Conservation (phyloP, 495 filamentous ascomycete genomes). For the Aspergillus ostianus region DNA sequence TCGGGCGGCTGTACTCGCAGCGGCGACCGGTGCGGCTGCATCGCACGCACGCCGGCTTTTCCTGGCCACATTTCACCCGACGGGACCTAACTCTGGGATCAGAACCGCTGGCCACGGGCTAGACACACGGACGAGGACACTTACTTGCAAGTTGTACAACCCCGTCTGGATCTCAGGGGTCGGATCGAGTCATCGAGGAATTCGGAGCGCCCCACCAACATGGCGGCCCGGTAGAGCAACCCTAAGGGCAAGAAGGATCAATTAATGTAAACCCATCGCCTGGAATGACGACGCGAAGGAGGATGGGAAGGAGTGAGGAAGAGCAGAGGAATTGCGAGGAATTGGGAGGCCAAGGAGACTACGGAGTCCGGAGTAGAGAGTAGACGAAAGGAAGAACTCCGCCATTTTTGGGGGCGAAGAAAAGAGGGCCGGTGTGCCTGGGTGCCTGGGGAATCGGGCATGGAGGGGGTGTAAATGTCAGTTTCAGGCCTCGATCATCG, state of each 20-base stretch:
- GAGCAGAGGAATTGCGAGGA: no score
- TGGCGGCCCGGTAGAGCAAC: background rate
- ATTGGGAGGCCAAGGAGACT: no score
- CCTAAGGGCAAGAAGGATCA: no score
- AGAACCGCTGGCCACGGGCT: background rate
- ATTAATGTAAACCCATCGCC: background rate
- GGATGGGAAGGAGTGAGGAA: no score
- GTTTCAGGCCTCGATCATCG: no score
- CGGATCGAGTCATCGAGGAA: background rate
- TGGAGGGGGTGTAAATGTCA: no score
- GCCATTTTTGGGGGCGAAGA: no score
- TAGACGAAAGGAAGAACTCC: no score
- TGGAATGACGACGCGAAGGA: background rate
- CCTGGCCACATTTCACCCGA: slow-evolving; percentile 58
- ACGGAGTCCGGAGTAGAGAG: no score
- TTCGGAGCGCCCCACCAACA: background rate
- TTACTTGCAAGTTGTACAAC: background rate
- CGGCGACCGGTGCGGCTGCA: slow-evolving; percentile 52
- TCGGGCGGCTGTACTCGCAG: slow-evolving; percentile 35
- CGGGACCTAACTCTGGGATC: slow-evolving; percentile 32
- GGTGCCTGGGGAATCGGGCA: background rate
- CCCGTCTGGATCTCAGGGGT: background rate
- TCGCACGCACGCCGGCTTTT: slow-evolving; percentile 45
- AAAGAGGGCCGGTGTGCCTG: background rate
- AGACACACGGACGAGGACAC: background rate